Evolutionary conservation across 306 rosid genomes (phyloP), one percentile per base, ranked within the genome.

Genomic region (Astragalus glycyphyllos): DNA sequence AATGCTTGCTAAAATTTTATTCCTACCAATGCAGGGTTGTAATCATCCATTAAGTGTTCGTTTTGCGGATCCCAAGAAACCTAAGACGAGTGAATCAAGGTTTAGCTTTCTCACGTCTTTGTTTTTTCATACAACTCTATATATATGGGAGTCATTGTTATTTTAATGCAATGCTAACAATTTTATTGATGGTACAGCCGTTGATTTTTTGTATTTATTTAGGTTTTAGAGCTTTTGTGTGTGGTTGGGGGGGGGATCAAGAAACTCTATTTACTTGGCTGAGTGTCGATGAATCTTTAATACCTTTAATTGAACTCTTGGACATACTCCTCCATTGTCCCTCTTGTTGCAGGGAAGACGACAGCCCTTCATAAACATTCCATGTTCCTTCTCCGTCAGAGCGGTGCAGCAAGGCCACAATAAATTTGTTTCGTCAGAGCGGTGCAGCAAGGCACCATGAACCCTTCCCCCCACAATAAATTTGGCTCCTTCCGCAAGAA

Each of bases 61-160:
- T 74, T 83, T 87, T 87, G 98, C 96, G 53, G 97, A 88, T 23
- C 96, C 96, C 65, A 94, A 87, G 87, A 94, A 86, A 84, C 88
- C 86, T 9, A 83, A 72, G 83, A 53, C 54, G 31, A 87, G 86
- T 72, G 97, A 94, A 31, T 64, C 76, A 78, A 94, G 98, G 98
- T 94, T 77, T 31, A 68, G 38, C 72, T 74, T 80, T 73, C 73
- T 73, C 41, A 3, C 5, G 71, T 37, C 47, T 49, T 62, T 58
- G 49, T 58, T 66, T 73, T 73, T 76, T 54, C 53, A 26, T 49
- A 32, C 55, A 51, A 53, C 62, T 73, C 7, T 73, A 11, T 51
- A 14, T 70, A 20, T 20, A 20, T 20, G 23, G 23, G 1, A 20
- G 23, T 2, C 23, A 20, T 20, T 20, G 23, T 20, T 20, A 26